These are phyloP conservation scores for Ceratobasidium sp. DNA, from an alignment of 1,284 basidiomycete genomes.

Conservation along the genomic window DNA sequence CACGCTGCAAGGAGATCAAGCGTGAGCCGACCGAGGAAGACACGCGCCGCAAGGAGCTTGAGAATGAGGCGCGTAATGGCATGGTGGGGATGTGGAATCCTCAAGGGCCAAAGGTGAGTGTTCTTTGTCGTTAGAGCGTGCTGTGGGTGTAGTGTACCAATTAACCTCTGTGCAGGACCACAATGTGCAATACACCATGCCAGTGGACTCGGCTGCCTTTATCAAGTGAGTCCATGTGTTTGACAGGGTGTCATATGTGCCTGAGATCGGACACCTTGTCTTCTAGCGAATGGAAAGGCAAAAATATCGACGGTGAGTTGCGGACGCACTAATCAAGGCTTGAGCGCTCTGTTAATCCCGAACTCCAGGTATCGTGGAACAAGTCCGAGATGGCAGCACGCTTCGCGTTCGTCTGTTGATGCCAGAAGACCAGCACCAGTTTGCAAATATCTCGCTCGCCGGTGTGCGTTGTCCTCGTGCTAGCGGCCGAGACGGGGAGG, in stretches of 20 bases:
- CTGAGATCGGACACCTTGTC: constrained; percentile 20
- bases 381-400: constrained; percentile 93
- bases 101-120: constrained; percentile 78
- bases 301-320: constrained; percentile 81
- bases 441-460: constrained; percentile 86
- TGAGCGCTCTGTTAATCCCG: constrained; percentile 30
- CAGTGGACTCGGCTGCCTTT: constrained; percentile 88
- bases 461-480: constrained; percentile 86
- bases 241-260: background rate
- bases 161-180: constrained; percentile 67
- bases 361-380: constrained; percentile 85
- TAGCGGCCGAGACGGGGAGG: constrained; percentile 78
- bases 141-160: constrained; percentile 42
- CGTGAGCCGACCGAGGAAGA: constrained; percentile 85
- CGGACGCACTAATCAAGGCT: background rate
- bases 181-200: constrained; percentile 88
- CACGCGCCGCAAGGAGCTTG: constrained; percentile 76
- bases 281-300: constrained; percentile 86
- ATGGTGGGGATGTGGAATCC: constrained; percentile 90
- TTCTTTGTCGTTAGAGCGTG: constrained; percentile 34
- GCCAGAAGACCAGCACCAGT: constrained; percentile 89
- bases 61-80: constrained; percentile 82
- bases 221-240: constrained; percentile 58
- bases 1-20: constrained; percentile 89
- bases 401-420: constrained; percentile 90